Percentiles rank a stretch among this genome's conserved stretches.
phyloP scores from a whole-genome alignment of 1,284 basidiomycete genomes.

The Hortiboletus rubellus region DNA sequence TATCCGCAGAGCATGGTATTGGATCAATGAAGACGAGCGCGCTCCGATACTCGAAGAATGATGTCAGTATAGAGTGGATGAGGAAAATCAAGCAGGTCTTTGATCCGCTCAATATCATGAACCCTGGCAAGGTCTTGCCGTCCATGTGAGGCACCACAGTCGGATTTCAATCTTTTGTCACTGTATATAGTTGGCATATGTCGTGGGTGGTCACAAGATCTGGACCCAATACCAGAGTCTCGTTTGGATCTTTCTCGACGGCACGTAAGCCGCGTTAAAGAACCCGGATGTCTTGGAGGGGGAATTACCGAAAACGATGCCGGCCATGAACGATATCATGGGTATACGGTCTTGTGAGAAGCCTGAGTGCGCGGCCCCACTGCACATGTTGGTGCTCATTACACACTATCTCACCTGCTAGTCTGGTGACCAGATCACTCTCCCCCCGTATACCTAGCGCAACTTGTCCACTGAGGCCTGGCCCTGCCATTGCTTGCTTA shows the following conservation, averaged over 20 bases:
- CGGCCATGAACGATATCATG: conserved; percentile 81
- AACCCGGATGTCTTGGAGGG: conserved; percentile 45
- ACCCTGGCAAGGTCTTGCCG: conserved; percentile 78
- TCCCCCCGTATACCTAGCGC: conserved; percentile 84
- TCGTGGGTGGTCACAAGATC: conserved; percentile 31
- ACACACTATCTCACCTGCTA: conserved; percentile 77
- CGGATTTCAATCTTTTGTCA: neutral
- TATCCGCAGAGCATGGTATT: conserved; percentile 97
- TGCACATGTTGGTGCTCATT: conserved; percentile 28
- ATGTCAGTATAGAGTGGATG: conserved; percentile 85
- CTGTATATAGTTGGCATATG: conserved; percentile 9
- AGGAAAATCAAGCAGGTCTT: conserved; percentile 88
- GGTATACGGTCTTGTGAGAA: conserved; percentile 80
- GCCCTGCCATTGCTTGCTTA: conserved; percentile 38
- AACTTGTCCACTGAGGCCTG: conserved; percentile 12
- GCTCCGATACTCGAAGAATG: conserved; percentile 85
- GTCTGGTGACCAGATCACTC: conserved; percentile 38
- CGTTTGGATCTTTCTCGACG: neutral
- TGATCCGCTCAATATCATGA: conserved; percentile 91
- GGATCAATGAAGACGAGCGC: conserved; percentile 94
- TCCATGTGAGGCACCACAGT: neutral
- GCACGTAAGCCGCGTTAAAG: conserved; percentile 31
- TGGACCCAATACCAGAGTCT: neutral
- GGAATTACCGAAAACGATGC: conserved; percentile 90
- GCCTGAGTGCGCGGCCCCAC: conserved; percentile 7